Conservation (phyloP, 73 alveolate genomes). For the Effrenium voratum region DNA sequence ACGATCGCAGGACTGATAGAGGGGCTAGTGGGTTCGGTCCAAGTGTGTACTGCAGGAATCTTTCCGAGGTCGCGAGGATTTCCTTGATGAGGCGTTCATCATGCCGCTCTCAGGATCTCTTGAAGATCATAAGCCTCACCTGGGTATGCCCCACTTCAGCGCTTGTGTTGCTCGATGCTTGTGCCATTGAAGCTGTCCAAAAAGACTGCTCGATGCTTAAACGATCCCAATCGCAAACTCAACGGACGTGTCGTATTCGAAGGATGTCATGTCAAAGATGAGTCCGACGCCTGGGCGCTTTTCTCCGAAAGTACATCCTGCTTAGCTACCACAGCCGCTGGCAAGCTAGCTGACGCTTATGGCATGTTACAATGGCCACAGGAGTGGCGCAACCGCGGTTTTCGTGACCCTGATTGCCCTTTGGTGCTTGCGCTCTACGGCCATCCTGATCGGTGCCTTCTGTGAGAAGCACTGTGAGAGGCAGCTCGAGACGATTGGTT, state of each 20-base stretch:
- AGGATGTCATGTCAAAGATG: background rate
- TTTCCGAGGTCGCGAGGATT: no score
- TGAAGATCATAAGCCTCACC: no score
- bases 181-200: no score
- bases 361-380: background rate
- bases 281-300: background rate
- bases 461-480: background rate
- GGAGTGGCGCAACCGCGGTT: background rate
- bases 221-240: background rate
- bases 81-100: no score
- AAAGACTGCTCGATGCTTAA: no score
- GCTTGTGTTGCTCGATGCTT: no score
- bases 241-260: background rate
- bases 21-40: no score
- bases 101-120: no score
- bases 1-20: no score
- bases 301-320: background rate
- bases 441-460: background rate
- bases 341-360: background rate
- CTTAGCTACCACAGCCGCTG: background rate
- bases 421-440: background rate
- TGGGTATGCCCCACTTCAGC: no score
- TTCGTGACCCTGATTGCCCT: background rate
- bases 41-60: no score
- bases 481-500: background rate